Conservation (phyloP, 768 basidiomycete genomes). For the Fomitopsis serialis region DNA sequence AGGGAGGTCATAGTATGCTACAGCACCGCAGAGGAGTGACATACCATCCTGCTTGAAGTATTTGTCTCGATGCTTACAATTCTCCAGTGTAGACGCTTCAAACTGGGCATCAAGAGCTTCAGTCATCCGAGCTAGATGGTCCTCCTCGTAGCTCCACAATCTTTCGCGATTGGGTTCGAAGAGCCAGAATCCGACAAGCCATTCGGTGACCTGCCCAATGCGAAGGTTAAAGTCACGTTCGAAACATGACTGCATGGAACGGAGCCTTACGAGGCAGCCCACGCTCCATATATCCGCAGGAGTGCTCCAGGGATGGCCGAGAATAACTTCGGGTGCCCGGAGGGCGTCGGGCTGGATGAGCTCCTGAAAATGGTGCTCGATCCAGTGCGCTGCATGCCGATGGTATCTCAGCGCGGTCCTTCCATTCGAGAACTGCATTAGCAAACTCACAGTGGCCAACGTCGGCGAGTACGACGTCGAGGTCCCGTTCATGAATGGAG, state of each 20-base stretch:
- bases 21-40: background rate
- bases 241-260: background rate
- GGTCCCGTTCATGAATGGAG: background rate
- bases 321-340: slow-evolving; percentile 1
- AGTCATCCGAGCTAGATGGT: slow-evolving; percentile 2
- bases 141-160: background rate
- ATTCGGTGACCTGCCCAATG: background rate
- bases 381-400: background rate
- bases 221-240: background rate
- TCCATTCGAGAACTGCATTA: background rate
- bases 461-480: slow-evolving; percentile 1
- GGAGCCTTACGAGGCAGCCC: background rate
- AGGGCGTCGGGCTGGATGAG: slow-evolving; percentile 3
- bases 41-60: background rate
- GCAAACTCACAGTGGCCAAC: slow-evolving; percentile 2
- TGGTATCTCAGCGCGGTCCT: background rate
- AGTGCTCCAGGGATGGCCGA: background rate
- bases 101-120: slow-evolving; percentile 1
- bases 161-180: background rate
- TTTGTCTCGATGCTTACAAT: background rate
- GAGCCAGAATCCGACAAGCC: slow-evolving; percentile 2
- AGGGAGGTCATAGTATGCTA: background rate
- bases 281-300: background rate
- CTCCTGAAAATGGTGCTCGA: slow-evolving; percentile 1
- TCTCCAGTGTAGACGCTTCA: background rate